Conservation (phyloP, 2,329 filamentous ascomycete species). For the Xylaria multiplex region DNA sequence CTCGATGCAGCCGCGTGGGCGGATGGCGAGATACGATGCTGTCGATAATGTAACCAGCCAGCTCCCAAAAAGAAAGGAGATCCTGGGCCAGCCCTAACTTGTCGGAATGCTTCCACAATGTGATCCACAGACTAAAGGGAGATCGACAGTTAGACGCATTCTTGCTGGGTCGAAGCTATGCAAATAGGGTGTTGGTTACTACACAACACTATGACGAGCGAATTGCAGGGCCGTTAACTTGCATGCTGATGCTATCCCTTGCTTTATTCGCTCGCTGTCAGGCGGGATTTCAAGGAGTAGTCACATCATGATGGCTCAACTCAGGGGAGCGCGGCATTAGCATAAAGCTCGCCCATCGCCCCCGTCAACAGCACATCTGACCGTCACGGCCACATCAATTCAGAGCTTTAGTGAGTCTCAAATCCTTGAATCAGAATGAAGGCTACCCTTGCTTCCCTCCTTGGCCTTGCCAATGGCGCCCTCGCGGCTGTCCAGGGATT, state of each 20-base stretch:
- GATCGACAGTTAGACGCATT: slow-evolving; percentile 26
- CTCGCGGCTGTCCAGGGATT: slow-evolving; percentile 53
- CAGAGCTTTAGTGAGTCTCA: not conserved
- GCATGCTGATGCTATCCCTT: slow-evolving; percentile 25
- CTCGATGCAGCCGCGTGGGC: slow-evolving; percentile 16
- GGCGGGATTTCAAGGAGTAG: slow-evolving; percentile 1
- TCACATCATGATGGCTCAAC: slow-evolving; percentile 15
- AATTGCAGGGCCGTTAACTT: slow-evolving; percentile 23
- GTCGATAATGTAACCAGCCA: slow-evolving; percentile 14
- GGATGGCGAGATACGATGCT: slow-evolving; percentile 17
- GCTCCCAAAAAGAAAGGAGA: slow-evolving; percentile 24
- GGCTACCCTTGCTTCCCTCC: slow-evolving; percentile 26
- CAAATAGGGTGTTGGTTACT: slow-evolving; percentile 15
- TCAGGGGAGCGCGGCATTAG: slow-evolving; percentile 6
- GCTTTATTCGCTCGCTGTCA: slow-evolving; percentile 22
- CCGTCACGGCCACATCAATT: slow-evolving; percentile 6
- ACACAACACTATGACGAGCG: slow-evolving; percentile 14
- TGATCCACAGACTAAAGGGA: slow-evolving; percentile 13
- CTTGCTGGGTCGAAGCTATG: not conserved
- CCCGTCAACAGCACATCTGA: slow-evolving; percentile 3
- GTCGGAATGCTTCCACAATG: slow-evolving; percentile 25
- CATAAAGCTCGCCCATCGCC: slow-evolving; percentile 28
- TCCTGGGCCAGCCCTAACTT: slow-evolving; percentile 1
- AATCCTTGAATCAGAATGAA: slow-evolving; percentile 35
- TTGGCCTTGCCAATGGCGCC: slow-evolving; percentile 37